Evolutionary conservation across 2,329 filamentous ascomycete genomes (phyloP).

Genomic region (Exophiala mesophila): DNA sequence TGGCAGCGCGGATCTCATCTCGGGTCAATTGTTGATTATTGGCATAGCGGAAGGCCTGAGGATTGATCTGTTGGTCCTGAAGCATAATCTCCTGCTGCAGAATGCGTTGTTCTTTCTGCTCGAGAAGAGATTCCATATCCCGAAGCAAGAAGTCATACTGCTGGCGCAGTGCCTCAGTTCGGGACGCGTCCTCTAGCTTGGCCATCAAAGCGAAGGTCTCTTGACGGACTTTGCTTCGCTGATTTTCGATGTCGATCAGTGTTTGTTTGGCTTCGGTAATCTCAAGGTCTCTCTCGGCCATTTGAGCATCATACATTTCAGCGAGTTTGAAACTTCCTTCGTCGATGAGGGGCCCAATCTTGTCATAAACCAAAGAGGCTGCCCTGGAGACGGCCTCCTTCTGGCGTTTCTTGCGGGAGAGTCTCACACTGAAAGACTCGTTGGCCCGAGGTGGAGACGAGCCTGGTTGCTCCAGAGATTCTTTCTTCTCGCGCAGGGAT

Average conservation of each 20-base stretch:
- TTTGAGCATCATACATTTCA: conserved; percentile 34
- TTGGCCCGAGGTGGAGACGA: conserved; percentile 56
- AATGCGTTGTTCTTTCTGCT: conserved; percentile 38
- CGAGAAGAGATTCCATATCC: conserved; percentile 40
- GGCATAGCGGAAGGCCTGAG: conserved; percentile 28
- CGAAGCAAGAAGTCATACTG: conserved; percentile 36
- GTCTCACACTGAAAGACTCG: conserved; percentile 20
- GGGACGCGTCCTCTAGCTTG: conserved; percentile 35
- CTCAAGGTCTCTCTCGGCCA: conserved; percentile 42
- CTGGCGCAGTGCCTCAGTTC: conserved; percentile 34
- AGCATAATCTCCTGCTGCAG: conserved; percentile 30
- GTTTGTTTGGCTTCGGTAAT: conserved; percentile 63
- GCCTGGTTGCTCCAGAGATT: conserved; percentile 47
- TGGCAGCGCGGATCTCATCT: conserved; percentile 33
- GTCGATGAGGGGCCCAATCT: conserved; percentile 63
- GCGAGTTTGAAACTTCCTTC: conserved; percentile 69
- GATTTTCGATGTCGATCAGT: conserved; percentile 38
- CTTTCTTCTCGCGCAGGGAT: conserved; percentile 44
- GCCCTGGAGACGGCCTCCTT: conserved; percentile 51
- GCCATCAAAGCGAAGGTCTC: conserved; percentile 34
- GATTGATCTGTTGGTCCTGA: conserved; percentile 26
- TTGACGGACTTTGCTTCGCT: conserved; percentile 40
- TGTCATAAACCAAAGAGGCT: conserved; percentile 64
- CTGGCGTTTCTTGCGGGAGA: conserved; percentile 26
- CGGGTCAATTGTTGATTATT: conserved; percentile 18